These are phyloP conservation scores for Boletellus dicymbophilus DNA, from an alignment of 1,284 basidiomycete species.

Conservation along the genomic window DNA sequence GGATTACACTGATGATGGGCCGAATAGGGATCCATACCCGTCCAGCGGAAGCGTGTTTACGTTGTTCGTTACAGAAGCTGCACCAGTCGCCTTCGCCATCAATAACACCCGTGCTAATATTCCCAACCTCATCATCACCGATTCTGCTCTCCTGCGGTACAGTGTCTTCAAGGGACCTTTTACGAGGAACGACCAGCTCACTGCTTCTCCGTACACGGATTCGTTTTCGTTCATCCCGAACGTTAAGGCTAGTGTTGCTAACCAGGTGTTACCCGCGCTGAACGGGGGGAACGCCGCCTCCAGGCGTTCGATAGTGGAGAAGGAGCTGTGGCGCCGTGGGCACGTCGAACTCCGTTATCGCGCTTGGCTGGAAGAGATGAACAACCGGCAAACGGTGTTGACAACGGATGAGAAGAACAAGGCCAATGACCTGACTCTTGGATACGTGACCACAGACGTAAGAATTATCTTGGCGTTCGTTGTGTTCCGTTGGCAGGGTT, in stretches of 20 bases:
- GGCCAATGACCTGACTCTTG: constrained; percentile 56
- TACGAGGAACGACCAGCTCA: constrained; percentile 79
- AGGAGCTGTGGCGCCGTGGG: constrained; percentile 48
- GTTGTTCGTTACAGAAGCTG: constrained; percentile 59
- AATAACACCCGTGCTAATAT: constrained; percentile 61
- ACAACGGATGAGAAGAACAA: constrained; percentile 23
- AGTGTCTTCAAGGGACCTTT: constrained; percentile 72
- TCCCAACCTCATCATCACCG: constrained; percentile 71
- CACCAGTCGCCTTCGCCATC: constrained; percentile 55
- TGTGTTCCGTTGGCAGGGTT: too few relatives aligned
- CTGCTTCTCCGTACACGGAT: constrained; percentile 65
- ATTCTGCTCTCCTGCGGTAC: constrained; percentile 77
- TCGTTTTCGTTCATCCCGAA: constrained; percentile 60
- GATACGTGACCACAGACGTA: constrained; percentile 76
- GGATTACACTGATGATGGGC: not conserved
- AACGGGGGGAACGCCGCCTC: constrained; percentile 48
- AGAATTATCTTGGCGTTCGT: constrained; percentile 27
- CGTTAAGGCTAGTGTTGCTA: constrained; percentile 50
- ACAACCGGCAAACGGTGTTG: constrained; percentile 27
- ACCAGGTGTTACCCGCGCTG: constrained; percentile 52
- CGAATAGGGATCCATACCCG: constrained; percentile 57
- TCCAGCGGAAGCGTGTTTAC: constrained; percentile 65
- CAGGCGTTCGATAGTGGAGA: constrained; percentile 37
- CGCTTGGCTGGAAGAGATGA: constrained; percentile 60
- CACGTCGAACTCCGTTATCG: constrained; percentile 53